Evolutionary conservation across 768 basidiomycete species (phyloP).

Genomic region (Termitomyces sp.): DNA sequence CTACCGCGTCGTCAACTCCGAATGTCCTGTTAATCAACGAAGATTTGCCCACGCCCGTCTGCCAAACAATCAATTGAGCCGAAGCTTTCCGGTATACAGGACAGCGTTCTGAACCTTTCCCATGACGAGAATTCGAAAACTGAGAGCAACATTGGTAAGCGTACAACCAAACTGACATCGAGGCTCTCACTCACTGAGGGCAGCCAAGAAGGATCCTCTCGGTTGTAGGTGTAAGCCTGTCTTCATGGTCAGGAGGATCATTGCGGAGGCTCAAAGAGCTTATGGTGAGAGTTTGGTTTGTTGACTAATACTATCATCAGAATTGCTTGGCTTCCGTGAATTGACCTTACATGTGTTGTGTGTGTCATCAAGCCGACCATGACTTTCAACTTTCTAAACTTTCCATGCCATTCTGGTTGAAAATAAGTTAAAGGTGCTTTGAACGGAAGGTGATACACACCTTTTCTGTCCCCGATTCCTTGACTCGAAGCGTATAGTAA

Average conservation of each 20-base stretch:
- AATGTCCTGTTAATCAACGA: conserved; percentile 26
- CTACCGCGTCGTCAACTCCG: conserved; percentile 23
- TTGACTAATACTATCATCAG: neutral
- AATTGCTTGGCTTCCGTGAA: no score
- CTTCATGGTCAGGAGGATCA: neutral
- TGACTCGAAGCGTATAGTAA: neutral
- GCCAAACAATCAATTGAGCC: neutral
- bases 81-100: neutral
- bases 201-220: conserved; percentile 15
- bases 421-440: neutral
- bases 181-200: conserved; percentile 9
- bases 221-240: conserved; percentile 9
- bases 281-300: neutral
- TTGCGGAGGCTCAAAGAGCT: neutral
- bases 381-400: neutral
- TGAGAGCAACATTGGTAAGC: neutral
- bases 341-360: neutral
- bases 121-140: conserved; percentile 24
- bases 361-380: conserved; percentile 4
- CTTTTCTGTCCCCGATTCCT: neutral
- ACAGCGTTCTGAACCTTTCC: conserved; percentile 20
- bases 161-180: no score
- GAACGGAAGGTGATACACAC: neutral
- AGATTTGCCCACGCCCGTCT: conserved; percentile 30
- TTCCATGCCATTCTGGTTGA: conserved; percentile 8